These are phyloP conservation scores for Pleoardoris graminearum DNA, from an alignment of 2,329 filamentous ascomycete species.

Conservation along the genomic window DNA sequence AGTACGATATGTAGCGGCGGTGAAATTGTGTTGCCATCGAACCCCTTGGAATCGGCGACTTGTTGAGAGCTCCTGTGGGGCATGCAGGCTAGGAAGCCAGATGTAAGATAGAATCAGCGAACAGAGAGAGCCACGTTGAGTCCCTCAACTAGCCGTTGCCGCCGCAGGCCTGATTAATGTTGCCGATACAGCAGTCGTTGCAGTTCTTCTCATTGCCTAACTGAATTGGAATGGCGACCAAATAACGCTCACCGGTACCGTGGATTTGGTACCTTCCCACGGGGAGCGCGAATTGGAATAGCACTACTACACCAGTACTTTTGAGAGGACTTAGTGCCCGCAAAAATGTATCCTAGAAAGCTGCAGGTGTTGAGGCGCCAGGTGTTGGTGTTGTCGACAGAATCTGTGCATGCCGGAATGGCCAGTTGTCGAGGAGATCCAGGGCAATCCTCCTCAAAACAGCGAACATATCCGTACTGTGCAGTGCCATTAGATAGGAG, in stretches of 20 bases:
- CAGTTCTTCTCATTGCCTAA: conserved; percentile 54
- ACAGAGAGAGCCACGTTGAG: conserved; percentile 52
- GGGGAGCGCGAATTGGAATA: too few relatives aligned
- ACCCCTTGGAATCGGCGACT: too few relatives aligned
- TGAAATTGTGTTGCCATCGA: conserved; percentile 24
- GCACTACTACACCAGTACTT: conserved; percentile 61
- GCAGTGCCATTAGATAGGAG: conserved; percentile 51
- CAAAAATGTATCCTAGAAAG: conserved; percentile 46
- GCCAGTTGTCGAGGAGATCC: conserved; percentile 52
- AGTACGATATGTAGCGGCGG: conserved; percentile 21
- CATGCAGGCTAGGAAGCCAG: too few relatives aligned
- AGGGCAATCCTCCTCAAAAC: conserved; percentile 61
- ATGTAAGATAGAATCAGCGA: conserved; percentile 17
- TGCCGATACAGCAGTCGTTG: conserved; percentile 57
- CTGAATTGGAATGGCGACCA: conserved; percentile 50
- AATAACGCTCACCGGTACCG: too few relatives aligned
- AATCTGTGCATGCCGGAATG: conserved; percentile 47
- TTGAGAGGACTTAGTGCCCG: conserved; percentile 53
- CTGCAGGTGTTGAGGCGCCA: conserved; percentile 54
- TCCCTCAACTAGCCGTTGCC: conserved; percentile 52
- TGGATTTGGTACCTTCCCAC: too few relatives aligned
- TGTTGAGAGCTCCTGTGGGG: too few relatives aligned
- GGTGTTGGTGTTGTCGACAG: conserved; percentile 47
- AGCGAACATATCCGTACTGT: conserved; percentile 59
- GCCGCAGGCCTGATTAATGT: conserved; percentile 57